phyloP scores from a whole-genome alignment of 2,329 filamentous ascomycete genomes.

The Microsporum ferrugineum region DNA sequence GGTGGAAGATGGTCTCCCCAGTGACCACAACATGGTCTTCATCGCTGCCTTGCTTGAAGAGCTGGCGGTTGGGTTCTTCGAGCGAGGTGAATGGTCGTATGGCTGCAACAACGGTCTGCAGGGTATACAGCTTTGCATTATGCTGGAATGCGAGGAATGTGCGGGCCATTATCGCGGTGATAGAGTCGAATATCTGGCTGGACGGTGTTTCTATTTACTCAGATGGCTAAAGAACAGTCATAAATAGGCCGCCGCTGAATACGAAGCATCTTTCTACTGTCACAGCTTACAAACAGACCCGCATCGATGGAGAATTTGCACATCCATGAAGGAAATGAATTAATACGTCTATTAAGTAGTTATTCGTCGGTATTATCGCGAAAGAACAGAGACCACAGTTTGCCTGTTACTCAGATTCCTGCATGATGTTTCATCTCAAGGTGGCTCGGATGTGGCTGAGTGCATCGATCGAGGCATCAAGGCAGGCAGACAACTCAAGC shows the following conservation, averaged over 20 bases:
- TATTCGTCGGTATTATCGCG: too few relatives aligned
- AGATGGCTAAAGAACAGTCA: too few relatives aligned
- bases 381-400: too few relatives aligned
- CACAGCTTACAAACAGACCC: too few relatives aligned
- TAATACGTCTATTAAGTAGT: too few relatives aligned
- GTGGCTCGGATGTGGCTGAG: neutral
- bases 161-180: neutral
- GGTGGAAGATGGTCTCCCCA: slow-evolving; percentile 59
- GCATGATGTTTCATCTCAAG: neutral
- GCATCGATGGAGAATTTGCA: too few relatives aligned
- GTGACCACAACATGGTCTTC: slow-evolving; percentile 50
- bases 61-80: slow-evolving; percentile 39
- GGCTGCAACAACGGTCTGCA: slow-evolving; percentile 37
- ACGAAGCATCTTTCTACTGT: too few relatives aligned
- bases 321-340: too few relatives aligned
- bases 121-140: slow-evolving; percentile 31
- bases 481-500: neutral
- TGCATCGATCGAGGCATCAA: neutral
- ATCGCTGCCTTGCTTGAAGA: slow-evolving; percentile 48
- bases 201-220: too few relatives aligned
- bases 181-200: too few relatives aligned
- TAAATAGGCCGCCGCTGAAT: too few relatives aligned
- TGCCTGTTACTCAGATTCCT: too few relatives aligned
- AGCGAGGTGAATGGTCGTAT: slow-evolving; percentile 42
- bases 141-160: slow-evolving; percentile 25